A percentile compares a stretch with the other conserved stretches of the same genome.
These are phyloP conservation scores for Neurospora tetrasperma DNA, from an alignment of 495 filamentous ascomycete genomes.

Conservation along the genomic window DNA sequence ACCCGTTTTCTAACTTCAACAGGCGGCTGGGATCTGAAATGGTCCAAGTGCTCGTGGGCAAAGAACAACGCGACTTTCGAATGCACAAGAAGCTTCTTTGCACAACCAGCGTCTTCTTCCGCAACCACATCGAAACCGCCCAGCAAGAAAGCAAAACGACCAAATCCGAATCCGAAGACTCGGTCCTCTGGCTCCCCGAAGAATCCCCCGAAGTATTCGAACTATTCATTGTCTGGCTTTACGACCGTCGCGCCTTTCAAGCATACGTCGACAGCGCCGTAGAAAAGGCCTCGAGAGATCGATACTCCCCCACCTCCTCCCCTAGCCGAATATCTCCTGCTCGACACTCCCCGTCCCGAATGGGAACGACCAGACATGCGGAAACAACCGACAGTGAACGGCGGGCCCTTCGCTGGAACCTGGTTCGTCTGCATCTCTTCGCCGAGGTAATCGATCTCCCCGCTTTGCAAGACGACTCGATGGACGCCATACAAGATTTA, in stretches of 20 bases:
- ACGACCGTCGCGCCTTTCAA: slow-evolving; percentile 25
- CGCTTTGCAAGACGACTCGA: slow-evolving; percentile 34
- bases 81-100: slow-evolving; percentile 32
- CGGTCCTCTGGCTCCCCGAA: slow-evolving; percentile 29
- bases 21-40: slow-evolving; percentile 22
- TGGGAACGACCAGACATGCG: not conserved
- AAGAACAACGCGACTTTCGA: slow-evolving; percentile 29
- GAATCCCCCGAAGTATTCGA: slow-evolving; percentile 37
- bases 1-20: not conserved
- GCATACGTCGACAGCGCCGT: slow-evolving; percentile 29
- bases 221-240: slow-evolving; percentile 37
- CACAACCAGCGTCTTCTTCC: slow-evolving; percentile 30
- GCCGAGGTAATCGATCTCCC: slow-evolving; percentile 32
- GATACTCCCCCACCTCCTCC: slow-evolving; percentile 2
- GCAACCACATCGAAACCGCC: slow-evolving; percentile 25
- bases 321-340: slow-evolving; percentile 2
- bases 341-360: not conserved
- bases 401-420: slow-evolving; percentile 27
- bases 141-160: not conserved
- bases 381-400: slow-evolving; percentile 12
- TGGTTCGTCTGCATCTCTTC: slow-evolving; percentile 38
- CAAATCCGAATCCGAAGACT: slow-evolving; percentile 12
- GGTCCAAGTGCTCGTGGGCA: slow-evolving; percentile 33
- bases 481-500: slow-evolving; percentile 40
- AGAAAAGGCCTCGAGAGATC: slow-evolving; percentile 12